Percentiles rank a stretch among this genome's conserved stretches.
Conservation (phyloP, 1,139 yeast species). For the Geotrichum siamense region DNA sequence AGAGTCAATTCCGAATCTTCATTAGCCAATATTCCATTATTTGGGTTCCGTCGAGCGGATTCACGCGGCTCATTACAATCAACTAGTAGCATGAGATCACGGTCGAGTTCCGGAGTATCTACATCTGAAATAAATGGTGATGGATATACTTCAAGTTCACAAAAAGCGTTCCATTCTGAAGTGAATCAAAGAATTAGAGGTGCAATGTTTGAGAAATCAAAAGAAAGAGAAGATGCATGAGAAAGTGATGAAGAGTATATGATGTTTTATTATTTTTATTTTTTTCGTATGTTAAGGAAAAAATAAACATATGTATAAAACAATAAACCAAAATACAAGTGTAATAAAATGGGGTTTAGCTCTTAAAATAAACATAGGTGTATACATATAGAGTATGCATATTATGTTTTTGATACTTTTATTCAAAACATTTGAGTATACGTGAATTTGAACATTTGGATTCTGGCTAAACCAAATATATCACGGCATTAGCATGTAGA, state of each 20-base stretch:
- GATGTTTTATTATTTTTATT: too few species aligned
- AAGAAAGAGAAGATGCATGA: conserved; percentile 16
- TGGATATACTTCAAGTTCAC: conserved; percentile 7
- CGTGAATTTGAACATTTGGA: too few species aligned
- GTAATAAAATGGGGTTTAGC: too few species aligned
- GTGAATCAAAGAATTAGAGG: conserved; percentile 28
- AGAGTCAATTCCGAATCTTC: conserved; percentile 48
- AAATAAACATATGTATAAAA: too few species aligned
- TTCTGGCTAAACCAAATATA: too few species aligned
- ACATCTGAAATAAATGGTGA: conserved; percentile 18
- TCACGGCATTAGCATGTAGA: too few species aligned
- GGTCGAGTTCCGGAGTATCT: conserved; percentile 11
- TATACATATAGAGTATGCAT: too few species aligned
- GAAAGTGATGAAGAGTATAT: conserved; percentile 9
- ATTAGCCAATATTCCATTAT: conserved; percentile 50
- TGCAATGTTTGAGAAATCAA: conserved; percentile 25
- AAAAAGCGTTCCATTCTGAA: conserved; percentile 26
- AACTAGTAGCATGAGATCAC: conserved; percentile 1
- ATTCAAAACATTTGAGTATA: too few species aligned
- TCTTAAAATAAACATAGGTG: too few species aligned
- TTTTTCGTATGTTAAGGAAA: too few species aligned
- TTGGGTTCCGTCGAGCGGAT: conserved; percentile 30
- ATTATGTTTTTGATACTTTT: too few species aligned
- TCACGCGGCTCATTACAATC: conserved; percentile 9
- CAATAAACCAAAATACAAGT: too few species aligned